Evolutionary conservation across 2,329 filamentous ascomycete species (phyloP).

Genomic region (Albophoma yamanashiensis): DNA sequence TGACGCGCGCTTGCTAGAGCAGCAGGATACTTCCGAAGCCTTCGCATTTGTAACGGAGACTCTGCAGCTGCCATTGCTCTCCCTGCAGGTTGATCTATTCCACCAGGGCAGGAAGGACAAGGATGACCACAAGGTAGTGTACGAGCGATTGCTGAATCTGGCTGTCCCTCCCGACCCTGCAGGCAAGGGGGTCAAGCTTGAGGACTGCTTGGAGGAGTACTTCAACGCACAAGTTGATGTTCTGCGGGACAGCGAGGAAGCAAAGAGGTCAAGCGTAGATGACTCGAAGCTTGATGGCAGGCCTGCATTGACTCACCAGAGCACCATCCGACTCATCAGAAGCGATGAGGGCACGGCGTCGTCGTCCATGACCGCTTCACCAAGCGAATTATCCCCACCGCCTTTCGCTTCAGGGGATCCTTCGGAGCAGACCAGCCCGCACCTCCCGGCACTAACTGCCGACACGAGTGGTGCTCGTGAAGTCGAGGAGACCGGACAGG

Average conservation of each 20-base stretch:
- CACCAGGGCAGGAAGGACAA: constrained; percentile 77
- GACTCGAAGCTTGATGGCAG: constrained; percentile 13
- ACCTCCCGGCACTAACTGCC: neutral
- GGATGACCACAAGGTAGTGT: constrained; percentile 90
- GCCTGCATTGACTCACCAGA: constrained; percentile 16
- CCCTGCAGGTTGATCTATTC: constrained; percentile 88
- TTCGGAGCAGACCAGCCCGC: neutral
- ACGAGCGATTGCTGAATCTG: constrained; percentile 82
- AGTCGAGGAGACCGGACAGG: neutral
- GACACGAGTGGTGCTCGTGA: neutral
- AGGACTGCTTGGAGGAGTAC: constrained; percentile 86
- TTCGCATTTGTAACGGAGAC: constrained; percentile 92
- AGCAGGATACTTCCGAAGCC: constrained; percentile 93
- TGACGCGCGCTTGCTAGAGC: constrained; percentile 64
- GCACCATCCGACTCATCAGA: constrained; percentile 22
- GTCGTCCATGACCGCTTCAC: constrained; percentile 22
- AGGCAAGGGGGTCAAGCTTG: constrained; percentile 63
- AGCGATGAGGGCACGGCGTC: constrained; percentile 19
- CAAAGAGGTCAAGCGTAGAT: constrained; percentile 30
- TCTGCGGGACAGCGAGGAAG: constrained; percentile 55
- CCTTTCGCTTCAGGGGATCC: neutral
- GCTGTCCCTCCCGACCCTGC: constrained; percentile 72
- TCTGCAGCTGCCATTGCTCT: constrained; percentile 75
- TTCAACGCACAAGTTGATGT: constrained; percentile 94
- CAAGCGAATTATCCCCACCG: constrained; percentile 16